Conservation (phyloP, 768 basidiomycete species). For the Macrolepiota dolichaula region DNA sequence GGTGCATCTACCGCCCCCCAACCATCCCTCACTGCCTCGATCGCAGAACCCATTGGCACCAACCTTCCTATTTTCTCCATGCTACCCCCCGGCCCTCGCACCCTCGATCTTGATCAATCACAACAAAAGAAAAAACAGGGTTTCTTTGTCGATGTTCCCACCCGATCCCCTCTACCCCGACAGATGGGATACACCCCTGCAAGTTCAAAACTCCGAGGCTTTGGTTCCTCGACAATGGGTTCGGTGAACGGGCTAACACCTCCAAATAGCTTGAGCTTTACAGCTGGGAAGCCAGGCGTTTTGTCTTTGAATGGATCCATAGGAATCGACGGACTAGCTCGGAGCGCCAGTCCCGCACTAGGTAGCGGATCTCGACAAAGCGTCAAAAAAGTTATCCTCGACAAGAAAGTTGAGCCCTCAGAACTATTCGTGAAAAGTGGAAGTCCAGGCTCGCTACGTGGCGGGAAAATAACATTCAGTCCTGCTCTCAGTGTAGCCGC, state of each 20-base stretch:
- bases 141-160: constrained; percentile 75
- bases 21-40: constrained; percentile 72
- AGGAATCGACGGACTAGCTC: constrained; percentile 57
- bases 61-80: constrained; percentile 73
- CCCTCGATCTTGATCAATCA: constrained; percentile 53
- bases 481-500: constrained; percentile 73
- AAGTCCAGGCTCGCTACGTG: constrained; percentile 37
- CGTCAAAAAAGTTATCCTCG: constrained; percentile 89
- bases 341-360: constrained; percentile 58
- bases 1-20: constrained; percentile 44
- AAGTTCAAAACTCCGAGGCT: constrained; percentile 71
- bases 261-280: constrained; percentile 41
- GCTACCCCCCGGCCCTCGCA: constrained; percentile 69
- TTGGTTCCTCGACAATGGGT: constrained; percentile 44
- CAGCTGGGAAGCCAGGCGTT: constrained; percentile 51
- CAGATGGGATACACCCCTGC: constrained; percentile 65
- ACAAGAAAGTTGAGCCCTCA: constrained; percentile 76
- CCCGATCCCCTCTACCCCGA: constrained; percentile 66
- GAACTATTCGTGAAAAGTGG: constrained; percentile 61
- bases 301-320: constrained; percentile 45
- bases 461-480: constrained; percentile 66
- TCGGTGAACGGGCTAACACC: constrained; percentile 32
- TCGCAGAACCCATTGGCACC: constrained; percentile 78
- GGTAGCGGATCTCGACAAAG: constrained; percentile 73
- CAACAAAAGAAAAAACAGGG: constrained; percentile 72